These are phyloP conservation scores for Penicillium fimorum DNA, from an alignment of 495 filamentous ascomycete species.

Conservation along the genomic window DNA sequence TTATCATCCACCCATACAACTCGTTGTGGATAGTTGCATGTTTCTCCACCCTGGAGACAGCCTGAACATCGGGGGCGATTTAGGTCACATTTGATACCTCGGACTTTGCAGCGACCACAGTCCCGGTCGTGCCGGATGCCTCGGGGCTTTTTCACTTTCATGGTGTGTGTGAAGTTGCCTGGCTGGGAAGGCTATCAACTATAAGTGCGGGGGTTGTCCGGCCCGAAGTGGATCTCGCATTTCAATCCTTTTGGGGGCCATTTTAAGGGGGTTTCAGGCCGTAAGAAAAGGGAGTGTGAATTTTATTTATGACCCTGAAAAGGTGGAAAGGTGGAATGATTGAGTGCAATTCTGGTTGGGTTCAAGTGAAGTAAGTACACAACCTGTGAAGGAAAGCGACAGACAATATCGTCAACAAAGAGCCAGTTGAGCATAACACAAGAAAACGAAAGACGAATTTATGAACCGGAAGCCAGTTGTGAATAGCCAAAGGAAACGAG, in stretches of 20 bases:
- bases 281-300: not conserved
- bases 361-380: not conserved
- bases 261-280: no score
- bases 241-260: not conserved
- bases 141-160: slow-evolving; percentile 32
- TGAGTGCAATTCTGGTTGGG: not conserved
- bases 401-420: not conserved
- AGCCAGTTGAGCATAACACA: not conserved
- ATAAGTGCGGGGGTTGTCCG: slow-evolving; percentile 9
- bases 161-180: not conserved
- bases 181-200: slow-evolving; percentile 1
- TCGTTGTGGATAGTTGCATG: slow-evolving; percentile 33
- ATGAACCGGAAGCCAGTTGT: no score
- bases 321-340: not conserved
- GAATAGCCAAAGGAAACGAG: no score
- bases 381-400: not conserved
- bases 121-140: slow-evolving; percentile 38
- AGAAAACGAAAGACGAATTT: not conserved
- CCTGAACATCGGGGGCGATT: slow-evolving; percentile 33
- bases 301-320: not conserved
- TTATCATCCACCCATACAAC: slow-evolving; percentile 34
- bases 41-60: slow-evolving; percentile 23
- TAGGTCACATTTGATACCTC: slow-evolving; percentile 35
- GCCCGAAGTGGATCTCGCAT: not conserved
- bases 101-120: slow-evolving; percentile 29